A percentile compares a stretch with the other conserved stretches of the same genome.
Conservation (phyloP, 2,329 filamentous ascomycete genomes). For the Meredithiella fracta region DNA sequence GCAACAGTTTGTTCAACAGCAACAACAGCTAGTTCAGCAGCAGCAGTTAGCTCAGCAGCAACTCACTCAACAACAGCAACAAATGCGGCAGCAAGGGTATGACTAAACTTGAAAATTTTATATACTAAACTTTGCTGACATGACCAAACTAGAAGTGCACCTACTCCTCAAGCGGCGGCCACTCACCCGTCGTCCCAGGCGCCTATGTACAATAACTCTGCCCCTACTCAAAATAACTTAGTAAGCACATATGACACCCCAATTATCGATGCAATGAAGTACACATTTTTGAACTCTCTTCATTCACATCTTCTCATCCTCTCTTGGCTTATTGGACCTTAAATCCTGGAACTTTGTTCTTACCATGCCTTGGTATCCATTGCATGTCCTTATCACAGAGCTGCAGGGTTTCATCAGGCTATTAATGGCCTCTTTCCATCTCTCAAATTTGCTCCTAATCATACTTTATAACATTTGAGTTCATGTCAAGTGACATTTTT, state of each 20-base stretch:
- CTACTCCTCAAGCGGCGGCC: slow-evolving; percentile 1
- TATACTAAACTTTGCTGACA: no score
- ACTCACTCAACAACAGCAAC: background rate
- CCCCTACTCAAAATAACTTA: background rate
- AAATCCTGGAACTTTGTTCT: background rate
- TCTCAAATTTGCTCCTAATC: no score
- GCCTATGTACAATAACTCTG: background rate
- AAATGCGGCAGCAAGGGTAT: background rate
- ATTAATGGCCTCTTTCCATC: background rate
- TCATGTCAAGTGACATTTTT: no score
- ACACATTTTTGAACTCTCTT: background rate
- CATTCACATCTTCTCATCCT: background rate
- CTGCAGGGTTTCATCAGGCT: background rate
- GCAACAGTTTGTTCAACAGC: background rate
- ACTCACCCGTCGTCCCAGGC: slow-evolving; percentile 1
- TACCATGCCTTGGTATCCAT: background rate
- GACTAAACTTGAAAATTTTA: background rate
- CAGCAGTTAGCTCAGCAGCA: background rate
- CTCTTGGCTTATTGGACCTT: no score
- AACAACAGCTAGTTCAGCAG: background rate
- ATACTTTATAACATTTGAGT: no score
- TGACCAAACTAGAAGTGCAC: background rate
- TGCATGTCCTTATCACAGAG: background rate
- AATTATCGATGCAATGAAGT: background rate
- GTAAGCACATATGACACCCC: background rate